A percentile compares a stretch with the other conserved stretches of the same genome.
Evolutionary conservation across 164 flowering plant genomes (phyloP).

Genomic region (Akebia trifoliata): DNA sequence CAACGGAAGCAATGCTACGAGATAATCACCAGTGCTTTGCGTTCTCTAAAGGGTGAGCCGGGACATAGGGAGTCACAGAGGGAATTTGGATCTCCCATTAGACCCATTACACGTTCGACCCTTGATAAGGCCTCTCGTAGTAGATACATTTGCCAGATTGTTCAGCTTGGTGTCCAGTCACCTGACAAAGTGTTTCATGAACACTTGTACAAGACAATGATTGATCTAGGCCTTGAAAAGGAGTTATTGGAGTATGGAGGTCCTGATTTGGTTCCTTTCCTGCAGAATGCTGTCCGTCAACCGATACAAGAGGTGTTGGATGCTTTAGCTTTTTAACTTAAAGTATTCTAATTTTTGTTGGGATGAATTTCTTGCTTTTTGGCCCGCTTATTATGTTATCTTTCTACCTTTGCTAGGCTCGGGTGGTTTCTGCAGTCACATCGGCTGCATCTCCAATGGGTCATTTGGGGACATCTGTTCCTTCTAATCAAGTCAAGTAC

Average conservation of each 20-base stretch:
- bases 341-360: slow-evolving; percentile 1
- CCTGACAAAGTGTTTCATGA: slow-evolving; percentile 85
- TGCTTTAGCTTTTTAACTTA: slow-evolving; percentile 8
- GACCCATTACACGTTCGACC: slow-evolving; percentile 34
- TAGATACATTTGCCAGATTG: slow-evolving; percentile 76
- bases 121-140: slow-evolving; percentile 64
- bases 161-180: slow-evolving; percentile 92
- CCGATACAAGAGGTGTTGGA: slow-evolving; percentile 50
- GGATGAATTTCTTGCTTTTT: not conserved
- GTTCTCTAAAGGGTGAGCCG: slow-evolving; percentile 64
- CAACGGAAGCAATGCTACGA: slow-evolving; percentile 84
- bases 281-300: slow-evolving; percentile 75
- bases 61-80: slow-evolving; percentile 24
- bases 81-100: slow-evolving; percentile 64
- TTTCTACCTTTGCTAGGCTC: slow-evolving; percentile 32
- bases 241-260: slow-evolving; percentile 95
- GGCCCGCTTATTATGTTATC: slow-evolving; percentile 1
- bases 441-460: slow-evolving; percentile 38
- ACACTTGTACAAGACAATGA: slow-evolving; percentile 75
- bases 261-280: slow-evolving; percentile 90
- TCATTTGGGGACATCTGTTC: slow-evolving; percentile 37
- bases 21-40: slow-evolving; percentile 68
- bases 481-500: slow-evolving; percentile 59
- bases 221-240: slow-evolving; percentile 84
- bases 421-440: slow-evolving; percentile 40